Base-by-base conservation (phyloP, 1,139 yeast species). In the Yamadazyma spencermartinsiae region DNA sequence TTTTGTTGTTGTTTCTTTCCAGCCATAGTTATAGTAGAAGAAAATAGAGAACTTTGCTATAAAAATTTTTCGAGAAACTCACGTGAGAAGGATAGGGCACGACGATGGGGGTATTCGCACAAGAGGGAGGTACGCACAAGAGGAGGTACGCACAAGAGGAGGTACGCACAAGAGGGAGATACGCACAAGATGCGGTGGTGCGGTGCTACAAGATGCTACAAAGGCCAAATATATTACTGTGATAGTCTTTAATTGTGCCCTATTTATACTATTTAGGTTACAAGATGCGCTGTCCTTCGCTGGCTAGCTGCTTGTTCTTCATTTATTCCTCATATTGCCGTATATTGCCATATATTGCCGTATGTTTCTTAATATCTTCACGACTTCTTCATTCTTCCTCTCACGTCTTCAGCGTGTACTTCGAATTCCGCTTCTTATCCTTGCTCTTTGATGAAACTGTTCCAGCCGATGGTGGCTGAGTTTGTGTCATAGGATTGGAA, bases 1-100 rank as follows among this genome's bases (percentile, higher is more conserved):
- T 80, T 83, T 45, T 54, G 61, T 47, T 74, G 76, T 55, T 80
- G 75, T 65, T 82, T 84, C 66, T 85, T 85, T 63, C 83, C 79
- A 61, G 95, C 87, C 88, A 82, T 82, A 26, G 21, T 46, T 27
- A 23, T 31, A 17, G n/a, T n/a, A 17, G 16, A 19, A 12, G 14
- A 20, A 19, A 13, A 16, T 29, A 27, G 20, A 25, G 32, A 26
- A 12, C 16, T 14, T 33, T 34, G 34, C 38, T 21, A 19, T 31
- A 34, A 29, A 31, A 35, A 31, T 40, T 35, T 30, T 36, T 34
- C 25, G 26, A 25, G 34, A 32, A 38, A 30, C 13, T 37, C 37
- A 39, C 39, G 41, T 27, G 39, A 31, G 12, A n/a, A 20, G 23
- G n/a, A n/a, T n/a, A n/a, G n/a, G 26, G 23, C 23, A 20, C 23